phyloP scores from a whole-genome alignment of 164 flowering plant species.

The Magnolia changhungtana region DNA sequence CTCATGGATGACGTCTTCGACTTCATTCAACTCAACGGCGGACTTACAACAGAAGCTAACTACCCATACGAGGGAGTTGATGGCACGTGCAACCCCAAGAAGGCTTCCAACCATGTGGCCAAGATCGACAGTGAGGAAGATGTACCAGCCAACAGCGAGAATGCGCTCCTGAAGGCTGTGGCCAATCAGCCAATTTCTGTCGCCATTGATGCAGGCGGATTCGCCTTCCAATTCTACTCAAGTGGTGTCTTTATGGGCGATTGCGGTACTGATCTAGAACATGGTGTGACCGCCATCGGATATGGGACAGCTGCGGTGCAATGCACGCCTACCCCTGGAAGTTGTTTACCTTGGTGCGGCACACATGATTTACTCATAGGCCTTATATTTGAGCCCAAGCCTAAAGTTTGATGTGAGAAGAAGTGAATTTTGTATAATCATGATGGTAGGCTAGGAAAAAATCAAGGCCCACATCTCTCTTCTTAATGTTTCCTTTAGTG shows the following conservation, averaged over 20 bases:
- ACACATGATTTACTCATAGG: too few species aligned
- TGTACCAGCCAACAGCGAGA: constrained; percentile 13
- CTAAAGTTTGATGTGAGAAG: too few species aligned
- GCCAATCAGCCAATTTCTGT: constrained; percentile 15
- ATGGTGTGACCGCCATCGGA: constrained; percentile 26
- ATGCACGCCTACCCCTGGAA: too few species aligned
- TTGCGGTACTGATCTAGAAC: constrained; percentile 17
- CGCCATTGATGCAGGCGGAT: constrained; percentile 10
- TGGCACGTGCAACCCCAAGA: constrained; percentile 10
- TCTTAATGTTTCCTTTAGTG: too few species aligned
- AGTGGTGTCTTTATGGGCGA: constrained; percentile 11
- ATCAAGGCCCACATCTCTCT: too few species aligned
- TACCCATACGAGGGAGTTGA: constrained; percentile 31
- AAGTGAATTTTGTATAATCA: too few species aligned
- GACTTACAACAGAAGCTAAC: constrained; percentile 24
- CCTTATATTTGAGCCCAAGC: too few species aligned
- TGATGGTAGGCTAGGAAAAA: too few species aligned
- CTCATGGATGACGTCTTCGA: constrained; percentile 23
- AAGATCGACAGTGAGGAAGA: constrained; percentile 7
- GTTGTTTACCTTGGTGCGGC: too few species aligned
- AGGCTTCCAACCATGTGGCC: neutral
- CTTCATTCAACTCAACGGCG: constrained; percentile 21
- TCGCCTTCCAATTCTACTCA: constrained; percentile 13
- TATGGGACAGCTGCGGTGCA: constrained; percentile 15
- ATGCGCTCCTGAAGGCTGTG: constrained; percentile 5